These are phyloP conservation scores for Nicotiana noctiflora DNA, from an alignment of 257 asterid genomes.

Conservation along the genomic window DNA sequence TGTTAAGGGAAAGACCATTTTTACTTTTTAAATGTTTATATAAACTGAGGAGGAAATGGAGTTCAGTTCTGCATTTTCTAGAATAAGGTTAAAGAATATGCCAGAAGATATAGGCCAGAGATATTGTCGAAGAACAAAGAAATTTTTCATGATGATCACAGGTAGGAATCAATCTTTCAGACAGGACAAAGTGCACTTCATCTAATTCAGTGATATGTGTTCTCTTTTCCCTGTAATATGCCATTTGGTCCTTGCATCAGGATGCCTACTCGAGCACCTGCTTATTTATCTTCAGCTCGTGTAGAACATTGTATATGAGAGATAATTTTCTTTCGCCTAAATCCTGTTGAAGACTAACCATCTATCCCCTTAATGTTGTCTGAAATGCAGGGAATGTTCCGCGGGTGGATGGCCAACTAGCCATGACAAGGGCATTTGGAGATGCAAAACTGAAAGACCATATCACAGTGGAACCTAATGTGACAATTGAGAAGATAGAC, in stretches of 20 bases:
- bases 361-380: background rate
- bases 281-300: background rate
- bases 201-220: background rate
- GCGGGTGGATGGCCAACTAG: constrained; percentile 42
- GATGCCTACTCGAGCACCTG: background rate
- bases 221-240: background rate
- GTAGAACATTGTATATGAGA: background rate
- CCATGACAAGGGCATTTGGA: constrained; percentile 59
- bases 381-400: constrained; percentile 30
- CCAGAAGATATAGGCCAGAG: background rate
- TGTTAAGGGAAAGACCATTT: background rate
- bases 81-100: background rate
- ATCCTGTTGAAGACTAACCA: no score
- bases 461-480: constrained; percentile 36
- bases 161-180: background rate
- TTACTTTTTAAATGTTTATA: background rate
- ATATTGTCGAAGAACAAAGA: background rate
- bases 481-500: constrained; percentile 12
- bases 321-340: background rate
- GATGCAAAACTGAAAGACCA: constrained; percentile 39
- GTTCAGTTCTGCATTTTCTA: background rate
- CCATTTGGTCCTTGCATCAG: background rate
- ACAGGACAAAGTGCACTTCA: background rate
- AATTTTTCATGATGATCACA: background rate
- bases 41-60: background rate